These are phyloP conservation scores for Heterobasidion occidentale DNA, from an alignment of 1,284 basidiomycete genomes.

Conservation along the genomic window DNA sequence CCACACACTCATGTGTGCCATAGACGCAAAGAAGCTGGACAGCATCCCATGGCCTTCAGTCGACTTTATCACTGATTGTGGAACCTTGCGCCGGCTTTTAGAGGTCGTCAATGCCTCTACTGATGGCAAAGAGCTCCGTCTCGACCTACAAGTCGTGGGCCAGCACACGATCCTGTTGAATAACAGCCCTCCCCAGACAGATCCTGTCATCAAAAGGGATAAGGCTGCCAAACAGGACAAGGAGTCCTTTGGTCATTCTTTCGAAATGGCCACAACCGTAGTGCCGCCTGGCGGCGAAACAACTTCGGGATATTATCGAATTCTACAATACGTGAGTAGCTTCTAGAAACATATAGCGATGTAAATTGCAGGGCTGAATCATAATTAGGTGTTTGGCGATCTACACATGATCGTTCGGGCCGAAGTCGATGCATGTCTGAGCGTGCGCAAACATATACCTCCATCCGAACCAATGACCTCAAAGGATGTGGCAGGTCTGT, in stretches of 20 bases:
- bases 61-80: neutral
- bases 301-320: neutral
- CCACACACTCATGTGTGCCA: neutral
- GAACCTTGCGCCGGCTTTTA: neutral
- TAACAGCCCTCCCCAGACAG: neutral
- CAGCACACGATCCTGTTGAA: neutral
- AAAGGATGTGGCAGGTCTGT: neutral
- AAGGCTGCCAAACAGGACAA: neutral
- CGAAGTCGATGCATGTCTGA: neutral
- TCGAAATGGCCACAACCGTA: neutral
- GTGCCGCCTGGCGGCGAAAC: no score
- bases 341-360: neutral
- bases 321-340: neutral
- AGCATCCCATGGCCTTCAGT: neutral
- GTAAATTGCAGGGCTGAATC: neutral
- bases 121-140: neutral
- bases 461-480: neutral
- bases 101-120: neutral
- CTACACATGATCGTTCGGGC: neutral
- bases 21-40: neutral
- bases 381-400: neutral
- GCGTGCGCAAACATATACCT: neutral
- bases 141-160: neutral
- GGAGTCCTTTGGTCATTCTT: neutral
- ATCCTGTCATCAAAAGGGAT: neutral